Evolutionary conservation across 148 eudicot species (phyloP).

Genomic region (Amaranthus hypochondriacus): DNA sequence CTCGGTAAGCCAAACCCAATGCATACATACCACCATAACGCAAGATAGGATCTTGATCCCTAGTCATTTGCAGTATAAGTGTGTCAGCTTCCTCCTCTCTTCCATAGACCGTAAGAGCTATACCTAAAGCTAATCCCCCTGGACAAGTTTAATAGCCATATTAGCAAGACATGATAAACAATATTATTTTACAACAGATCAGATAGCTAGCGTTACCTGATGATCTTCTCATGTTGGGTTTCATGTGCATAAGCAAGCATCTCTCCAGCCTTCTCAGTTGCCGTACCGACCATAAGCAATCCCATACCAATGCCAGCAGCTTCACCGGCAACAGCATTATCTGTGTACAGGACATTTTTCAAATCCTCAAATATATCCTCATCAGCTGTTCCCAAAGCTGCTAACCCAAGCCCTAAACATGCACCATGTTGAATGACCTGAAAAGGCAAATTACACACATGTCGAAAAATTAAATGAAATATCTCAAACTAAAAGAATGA

Average conservation of each 20-base stretch:
- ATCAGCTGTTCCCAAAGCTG: constrained; percentile 96
- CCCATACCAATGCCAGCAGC: constrained; percentile 99
- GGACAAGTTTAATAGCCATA: constrained; percentile 18
- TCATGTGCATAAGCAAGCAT: constrained; percentile 99
- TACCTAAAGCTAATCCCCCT: constrained; percentile 96
- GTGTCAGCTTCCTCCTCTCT: constrained; percentile 99
- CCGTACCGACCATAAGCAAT: constrained; percentile 94
- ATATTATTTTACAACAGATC: not conserved
- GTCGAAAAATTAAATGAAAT: not conserved
- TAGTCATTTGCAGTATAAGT: constrained; percentile 92
- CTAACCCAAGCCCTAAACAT: constrained; percentile 90
- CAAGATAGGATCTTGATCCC: constrained; percentile 95
- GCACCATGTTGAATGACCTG: constrained; percentile 99
- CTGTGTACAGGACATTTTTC: constrained; percentile 82
- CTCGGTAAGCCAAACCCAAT: constrained; percentile 91
- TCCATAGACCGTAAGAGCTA: constrained; percentile 93
- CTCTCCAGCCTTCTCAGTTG: constrained; percentile 94
- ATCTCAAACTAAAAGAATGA: not conserved
- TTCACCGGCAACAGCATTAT: constrained; percentile 99
- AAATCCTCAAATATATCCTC: constrained; percentile 86
- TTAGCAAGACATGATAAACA: not conserved
- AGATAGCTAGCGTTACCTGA: constrained; percentile 49
- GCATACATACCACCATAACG: constrained; percentile 99
- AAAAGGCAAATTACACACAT: constrained; percentile 18
- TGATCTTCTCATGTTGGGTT: constrained; percentile 97